phyloP scores from a whole-genome alignment of 2,329 filamentous ascomycete species.

The Phoma sp. region DNA sequence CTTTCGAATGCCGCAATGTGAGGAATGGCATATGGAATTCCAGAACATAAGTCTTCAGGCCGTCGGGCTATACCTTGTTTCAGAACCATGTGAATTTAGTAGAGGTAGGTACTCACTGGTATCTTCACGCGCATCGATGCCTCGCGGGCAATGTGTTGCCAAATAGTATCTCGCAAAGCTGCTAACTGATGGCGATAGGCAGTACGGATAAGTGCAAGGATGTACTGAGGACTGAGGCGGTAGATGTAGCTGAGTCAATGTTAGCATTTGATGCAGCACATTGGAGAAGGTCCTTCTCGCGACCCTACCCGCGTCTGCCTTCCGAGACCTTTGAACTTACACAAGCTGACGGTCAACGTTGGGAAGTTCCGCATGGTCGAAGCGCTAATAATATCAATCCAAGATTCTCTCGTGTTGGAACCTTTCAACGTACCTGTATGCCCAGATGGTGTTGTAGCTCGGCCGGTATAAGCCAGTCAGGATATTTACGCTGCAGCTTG shows the following conservation, averaged over 20 bases:
- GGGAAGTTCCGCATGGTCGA: not conserved
- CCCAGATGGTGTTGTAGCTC: not conserved
- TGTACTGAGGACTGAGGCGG: not conserved
- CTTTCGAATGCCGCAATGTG: not conserved
- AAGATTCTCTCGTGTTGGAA: not conserved
- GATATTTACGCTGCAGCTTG: not conserved
- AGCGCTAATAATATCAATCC: not conserved
- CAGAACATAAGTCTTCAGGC: not conserved
- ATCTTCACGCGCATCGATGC: not conserved
- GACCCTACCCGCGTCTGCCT: no score
- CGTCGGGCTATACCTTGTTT: no score
- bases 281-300: no score
- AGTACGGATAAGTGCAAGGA: not conserved
- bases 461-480: not conserved
- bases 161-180: not conserved
- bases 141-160: not conserved
- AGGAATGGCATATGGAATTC: not conserved
- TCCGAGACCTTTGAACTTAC: not conserved
- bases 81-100: no score
- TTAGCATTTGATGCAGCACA: not conserved
- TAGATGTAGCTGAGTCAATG: not conserved
- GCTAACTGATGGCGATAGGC: not conserved
- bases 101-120: not conserved
- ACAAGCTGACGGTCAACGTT: not conserved
- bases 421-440: not conserved